Evolutionary conservation across 176 grass and related monocot species (phyloP).

Genomic region (Oryza officinalis): DNA sequence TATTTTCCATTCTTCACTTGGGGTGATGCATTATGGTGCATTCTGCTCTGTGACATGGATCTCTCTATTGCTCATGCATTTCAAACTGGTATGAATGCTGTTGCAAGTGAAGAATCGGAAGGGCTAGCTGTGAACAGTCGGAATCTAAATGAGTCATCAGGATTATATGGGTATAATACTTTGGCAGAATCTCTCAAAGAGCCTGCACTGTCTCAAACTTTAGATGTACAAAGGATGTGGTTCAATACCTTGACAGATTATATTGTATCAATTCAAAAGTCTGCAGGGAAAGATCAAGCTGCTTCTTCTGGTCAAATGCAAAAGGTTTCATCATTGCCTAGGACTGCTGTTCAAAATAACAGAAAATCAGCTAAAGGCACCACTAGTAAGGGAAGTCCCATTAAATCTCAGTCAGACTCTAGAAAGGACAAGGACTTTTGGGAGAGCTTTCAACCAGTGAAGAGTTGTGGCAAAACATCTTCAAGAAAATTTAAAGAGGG

Average conservation of each 20-base stretch:
- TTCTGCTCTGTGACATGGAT: constrained; percentile 44
- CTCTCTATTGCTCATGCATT: constrained; percentile 33
- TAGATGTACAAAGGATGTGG: constrained; percentile 21
- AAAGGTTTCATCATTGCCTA: constrained; percentile 13
- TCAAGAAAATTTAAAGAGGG: constrained; percentile 25
- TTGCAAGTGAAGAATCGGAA: constrained; percentile 30
- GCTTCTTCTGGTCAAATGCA: constrained; percentile 29
- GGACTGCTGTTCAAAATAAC: neutral
- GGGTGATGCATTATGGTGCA: constrained; percentile 47
- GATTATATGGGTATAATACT: constrained; percentile 8
- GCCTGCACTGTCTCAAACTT: constrained; percentile 5
- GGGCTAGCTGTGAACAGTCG: constrained; percentile 14
- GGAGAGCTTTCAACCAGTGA: neutral
- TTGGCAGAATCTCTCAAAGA: constrained; percentile 4
- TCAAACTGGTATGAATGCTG: constrained; percentile 3
- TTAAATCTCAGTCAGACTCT: constrained; percentile 19
- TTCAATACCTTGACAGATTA: constrained; percentile 35
- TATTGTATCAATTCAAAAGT: constrained; percentile 37
- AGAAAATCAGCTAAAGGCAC: constrained; percentile 28
- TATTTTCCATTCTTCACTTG: constrained; percentile 43
- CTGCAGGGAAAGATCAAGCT: neutral
- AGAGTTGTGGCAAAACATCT: constrained; percentile 19
- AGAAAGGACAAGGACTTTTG: constrained; percentile 1
- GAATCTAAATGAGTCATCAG: constrained; percentile 24
- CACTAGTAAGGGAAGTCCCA: neutral